Conservation (phyloP, 768 basidiomycete genomes). For the Amanita pseudoporphyria region DNA sequence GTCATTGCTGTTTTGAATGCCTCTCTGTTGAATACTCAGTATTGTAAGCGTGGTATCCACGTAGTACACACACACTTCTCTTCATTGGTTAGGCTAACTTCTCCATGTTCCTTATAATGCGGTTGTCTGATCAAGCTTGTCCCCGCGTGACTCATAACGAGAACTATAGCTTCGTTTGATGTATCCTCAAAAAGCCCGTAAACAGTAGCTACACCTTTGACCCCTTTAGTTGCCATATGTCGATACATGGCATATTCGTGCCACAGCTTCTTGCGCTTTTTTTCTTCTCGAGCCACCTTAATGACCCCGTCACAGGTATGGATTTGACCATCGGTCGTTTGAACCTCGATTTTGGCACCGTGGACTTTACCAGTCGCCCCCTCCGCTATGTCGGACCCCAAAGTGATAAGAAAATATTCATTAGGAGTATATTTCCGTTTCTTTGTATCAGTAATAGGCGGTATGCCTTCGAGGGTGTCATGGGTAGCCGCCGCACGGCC, state of each 20-base stretch:
- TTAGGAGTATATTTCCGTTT: background rate
- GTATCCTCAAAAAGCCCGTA: too few species aligned
- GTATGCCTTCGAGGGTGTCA: too few species aligned
- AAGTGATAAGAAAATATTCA: too few species aligned
- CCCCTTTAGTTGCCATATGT: background rate
- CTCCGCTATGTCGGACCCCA: too few species aligned
- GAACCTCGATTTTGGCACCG: too few species aligned
- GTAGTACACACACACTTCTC: background rate
- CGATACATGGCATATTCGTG: slow-evolving; percentile 2
- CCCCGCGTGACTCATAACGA: too few species aligned
- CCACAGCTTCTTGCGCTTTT: background rate
- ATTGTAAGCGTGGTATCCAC: background rate
- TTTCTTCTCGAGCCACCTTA: background rate
- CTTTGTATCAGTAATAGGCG: background rate
- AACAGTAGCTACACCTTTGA: background rate
- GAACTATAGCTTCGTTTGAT: too few species aligned
- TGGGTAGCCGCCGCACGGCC: background rate
- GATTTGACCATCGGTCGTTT: background rate
- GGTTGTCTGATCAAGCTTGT: background rate
- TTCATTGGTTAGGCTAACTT: background rate
- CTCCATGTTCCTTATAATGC: background rate
- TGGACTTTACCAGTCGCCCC: too few species aligned
- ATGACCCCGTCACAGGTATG: background rate
- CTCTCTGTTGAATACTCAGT: too few species aligned
- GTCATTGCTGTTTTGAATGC: too few species aligned